Evolutionary conservation across 2,329 filamentous ascomycete species (phyloP).

Genomic region (Sporothrix mexicana): DNA sequence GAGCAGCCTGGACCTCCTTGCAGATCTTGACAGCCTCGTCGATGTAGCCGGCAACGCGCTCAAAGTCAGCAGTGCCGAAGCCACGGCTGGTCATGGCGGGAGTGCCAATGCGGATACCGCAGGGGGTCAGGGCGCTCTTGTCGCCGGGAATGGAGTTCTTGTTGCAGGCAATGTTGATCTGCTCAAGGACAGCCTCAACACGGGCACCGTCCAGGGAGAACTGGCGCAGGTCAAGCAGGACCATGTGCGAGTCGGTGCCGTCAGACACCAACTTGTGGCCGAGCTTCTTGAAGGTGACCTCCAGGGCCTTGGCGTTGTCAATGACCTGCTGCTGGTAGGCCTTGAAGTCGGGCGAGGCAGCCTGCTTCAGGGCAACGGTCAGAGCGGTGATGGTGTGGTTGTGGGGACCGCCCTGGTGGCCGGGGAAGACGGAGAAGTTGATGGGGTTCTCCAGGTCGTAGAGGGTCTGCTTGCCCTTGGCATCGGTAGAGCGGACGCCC

Average conservation of each 20-base stretch:
- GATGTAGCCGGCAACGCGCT: slow-evolving; percentile 87
- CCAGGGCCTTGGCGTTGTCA: slow-evolving; percentile 89
- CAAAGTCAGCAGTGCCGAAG: slow-evolving; percentile 90
- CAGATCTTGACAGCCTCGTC: slow-evolving; percentile 86
- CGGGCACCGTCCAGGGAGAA: slow-evolving; percentile 88
- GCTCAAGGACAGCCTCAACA: slow-evolving; percentile 93
- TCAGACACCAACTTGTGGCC: slow-evolving; percentile 95
- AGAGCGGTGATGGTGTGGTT: slow-evolving; percentile 99
- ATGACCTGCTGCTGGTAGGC: slow-evolving; percentile 92
- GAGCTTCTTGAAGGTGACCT: slow-evolving; percentile 80
- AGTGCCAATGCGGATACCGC: slow-evolving; percentile 93
- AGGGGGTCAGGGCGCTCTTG: slow-evolving; percentile 93
- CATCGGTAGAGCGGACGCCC: slow-evolving; percentile 85
- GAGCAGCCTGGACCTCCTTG: slow-evolving; percentile 80
- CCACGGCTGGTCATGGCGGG: slow-evolving; percentile 97
- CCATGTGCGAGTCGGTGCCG: slow-evolving; percentile 97
- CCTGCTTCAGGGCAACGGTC: slow-evolving; percentile 93
- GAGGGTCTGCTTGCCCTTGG: slow-evolving; percentile 88
- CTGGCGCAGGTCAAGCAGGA: slow-evolving; percentile 90
- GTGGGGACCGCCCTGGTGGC: slow-evolving; percentile 97
- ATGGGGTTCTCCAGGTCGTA: slow-evolving; percentile 96
- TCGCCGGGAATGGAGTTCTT: slow-evolving; percentile 99
- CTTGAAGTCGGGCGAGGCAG: slow-evolving; percentile 87
- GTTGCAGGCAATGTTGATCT: slow-evolving; percentile 99
- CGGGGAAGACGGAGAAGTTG: slow-evolving; percentile 99